These are phyloP conservation scores for Cystofilobasidium capitatum DNA, from an alignment of 768 basidiomycete genomes.

Conservation along the genomic window DNA sequence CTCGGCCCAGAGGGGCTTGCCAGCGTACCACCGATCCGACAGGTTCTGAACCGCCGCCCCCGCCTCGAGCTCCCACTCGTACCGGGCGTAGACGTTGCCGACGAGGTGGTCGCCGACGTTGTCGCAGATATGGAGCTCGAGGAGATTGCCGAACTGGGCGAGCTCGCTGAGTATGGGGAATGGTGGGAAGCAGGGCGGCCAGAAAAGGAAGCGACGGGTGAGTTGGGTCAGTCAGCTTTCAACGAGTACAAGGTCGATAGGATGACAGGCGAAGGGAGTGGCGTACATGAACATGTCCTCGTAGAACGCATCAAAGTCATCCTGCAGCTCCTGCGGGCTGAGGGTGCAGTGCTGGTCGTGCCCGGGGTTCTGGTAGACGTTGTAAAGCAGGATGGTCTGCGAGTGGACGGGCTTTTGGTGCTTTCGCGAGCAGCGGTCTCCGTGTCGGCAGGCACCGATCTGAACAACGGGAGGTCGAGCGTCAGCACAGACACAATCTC, in stretches of 20 bases:
- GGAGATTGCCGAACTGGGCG: conserved; percentile 84
- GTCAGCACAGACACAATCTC: conserved; percentile 1
- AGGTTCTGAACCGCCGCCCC: conserved; percentile 82
- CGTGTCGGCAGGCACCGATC: conserved; percentile 98
- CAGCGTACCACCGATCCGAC: conserved; percentile 90
- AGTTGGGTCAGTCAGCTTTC: too few relatives aligned
- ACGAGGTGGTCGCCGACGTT: conserved; percentile 99
- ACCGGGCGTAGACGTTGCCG: conserved; percentile 94
- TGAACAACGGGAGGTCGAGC: conserved; percentile 35
- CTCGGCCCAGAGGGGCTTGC: conserved; percentile 54
- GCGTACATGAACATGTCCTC: conserved; percentile 76
- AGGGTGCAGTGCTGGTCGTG: conserved; percentile 85
- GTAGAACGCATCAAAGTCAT: conserved; percentile 44
- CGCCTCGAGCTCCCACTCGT: conserved; percentile 98
- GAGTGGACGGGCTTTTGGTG: conserved; percentile 88
- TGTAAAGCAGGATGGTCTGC: conserved; percentile 89
- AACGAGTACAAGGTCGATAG: neutral
- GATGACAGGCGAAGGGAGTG: neutral
- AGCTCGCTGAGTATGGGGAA: conserved; percentile 49
- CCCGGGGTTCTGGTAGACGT: conserved; percentile 96
- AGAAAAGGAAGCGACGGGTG: neutral
- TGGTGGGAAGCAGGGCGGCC: neutral
- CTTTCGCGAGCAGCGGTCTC: conserved; percentile 94
- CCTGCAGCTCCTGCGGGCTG: conserved; percentile 55
- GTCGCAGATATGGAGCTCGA: conserved; percentile 97